phyloP scores from a whole-genome alignment of 1,139 yeast genomes.

The Kurtzmaniella quercitrusa region DNA sequence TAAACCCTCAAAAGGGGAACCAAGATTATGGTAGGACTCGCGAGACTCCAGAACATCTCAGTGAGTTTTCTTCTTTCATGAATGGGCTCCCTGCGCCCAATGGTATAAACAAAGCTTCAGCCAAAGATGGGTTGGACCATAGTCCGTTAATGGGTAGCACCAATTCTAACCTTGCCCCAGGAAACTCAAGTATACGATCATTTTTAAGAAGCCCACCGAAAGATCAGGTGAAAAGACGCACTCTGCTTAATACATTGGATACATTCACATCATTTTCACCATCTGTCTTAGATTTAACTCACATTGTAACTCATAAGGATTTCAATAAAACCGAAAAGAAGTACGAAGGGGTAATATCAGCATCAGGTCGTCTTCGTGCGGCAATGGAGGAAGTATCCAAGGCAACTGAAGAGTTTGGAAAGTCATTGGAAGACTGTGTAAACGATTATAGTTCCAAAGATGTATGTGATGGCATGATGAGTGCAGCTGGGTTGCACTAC shows the following conservation, averaged over 20 bases:
- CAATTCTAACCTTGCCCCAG: neutral
- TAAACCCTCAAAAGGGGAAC: neutral
- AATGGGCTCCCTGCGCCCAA: constrained; percentile 20
- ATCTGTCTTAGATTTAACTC: constrained; percentile 55
- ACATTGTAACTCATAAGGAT: constrained; percentile 56
- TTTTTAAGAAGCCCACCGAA: constrained; percentile 5
- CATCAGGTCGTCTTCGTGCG: constrained; percentile 49
- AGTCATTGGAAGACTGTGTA: constrained; percentile 54
- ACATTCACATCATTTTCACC: constrained; percentile 44
- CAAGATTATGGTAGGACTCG: neutral
- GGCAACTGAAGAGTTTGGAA: constrained; percentile 73
- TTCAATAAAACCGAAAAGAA: constrained; percentile 45
- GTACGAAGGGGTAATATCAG: constrained; percentile 44
- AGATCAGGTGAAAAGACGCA: constrained; percentile 18
- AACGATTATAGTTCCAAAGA: constrained; percentile 55
- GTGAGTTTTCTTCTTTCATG: constrained; percentile 52
- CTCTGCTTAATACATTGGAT: constrained; percentile 24
- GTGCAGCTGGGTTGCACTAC: constrained; percentile 77
- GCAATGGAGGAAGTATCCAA: constrained; percentile 50
- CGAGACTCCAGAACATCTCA: constrained; percentile 46
- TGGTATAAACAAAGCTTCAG: constrained; percentile 3
- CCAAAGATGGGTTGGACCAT: neutral
- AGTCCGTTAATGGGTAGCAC: neutral
- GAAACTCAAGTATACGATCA: neutral
- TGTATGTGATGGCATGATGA: constrained; percentile 62